phyloP scores from a whole-genome alignment of 1,139 yeast species.

The Magnusiomyces fungicola region DNA sequence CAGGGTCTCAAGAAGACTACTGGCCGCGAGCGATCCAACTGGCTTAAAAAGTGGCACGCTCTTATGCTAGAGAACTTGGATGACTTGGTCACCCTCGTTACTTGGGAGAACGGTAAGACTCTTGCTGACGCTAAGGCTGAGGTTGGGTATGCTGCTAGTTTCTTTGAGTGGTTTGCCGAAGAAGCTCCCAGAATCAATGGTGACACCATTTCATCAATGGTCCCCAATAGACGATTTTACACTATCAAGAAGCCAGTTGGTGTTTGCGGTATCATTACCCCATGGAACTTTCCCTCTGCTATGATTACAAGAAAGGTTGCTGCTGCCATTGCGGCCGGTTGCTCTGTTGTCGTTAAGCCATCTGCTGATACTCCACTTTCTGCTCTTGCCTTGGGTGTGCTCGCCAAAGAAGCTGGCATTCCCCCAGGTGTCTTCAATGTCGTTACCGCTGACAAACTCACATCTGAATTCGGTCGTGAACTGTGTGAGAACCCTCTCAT shows the following conservation, averaged over 20 bases:
- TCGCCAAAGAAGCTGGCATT: conserved; percentile 73
- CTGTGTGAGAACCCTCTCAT: conserved; percentile 62
- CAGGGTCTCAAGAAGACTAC: conserved; percentile 47
- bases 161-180: conserved; percentile 82
- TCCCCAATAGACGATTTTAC: conserved; percentile 49
- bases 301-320: conserved; percentile 91
- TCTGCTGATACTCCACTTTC: conserved; percentile 85
- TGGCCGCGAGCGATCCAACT: conserved; percentile 57
- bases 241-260: conserved; percentile 79
- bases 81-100: conserved; percentile 65
- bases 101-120: conserved; percentile 83
- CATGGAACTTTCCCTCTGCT: conserved; percentile 95
- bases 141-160: conserved; percentile 66
- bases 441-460: conserved; percentile 47
- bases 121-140: conserved; percentile 71
- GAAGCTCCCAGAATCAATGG: conserved; percentile 78
- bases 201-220: conserved; percentile 59
- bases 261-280: conserved; percentile 84
- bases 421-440: conserved; percentile 82
- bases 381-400: conserved; percentile 70
- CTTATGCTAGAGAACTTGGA: conserved; percentile 59
- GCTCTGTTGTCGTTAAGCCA: conserved; percentile 84
- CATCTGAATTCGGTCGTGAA: conserved; percentile 53
- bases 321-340: conserved; percentile 91
- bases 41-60: conserved; percentile 56